phyloP scores from a whole-genome alignment of 768 basidiomycete genomes.

The Pholiota molesta region DNA sequence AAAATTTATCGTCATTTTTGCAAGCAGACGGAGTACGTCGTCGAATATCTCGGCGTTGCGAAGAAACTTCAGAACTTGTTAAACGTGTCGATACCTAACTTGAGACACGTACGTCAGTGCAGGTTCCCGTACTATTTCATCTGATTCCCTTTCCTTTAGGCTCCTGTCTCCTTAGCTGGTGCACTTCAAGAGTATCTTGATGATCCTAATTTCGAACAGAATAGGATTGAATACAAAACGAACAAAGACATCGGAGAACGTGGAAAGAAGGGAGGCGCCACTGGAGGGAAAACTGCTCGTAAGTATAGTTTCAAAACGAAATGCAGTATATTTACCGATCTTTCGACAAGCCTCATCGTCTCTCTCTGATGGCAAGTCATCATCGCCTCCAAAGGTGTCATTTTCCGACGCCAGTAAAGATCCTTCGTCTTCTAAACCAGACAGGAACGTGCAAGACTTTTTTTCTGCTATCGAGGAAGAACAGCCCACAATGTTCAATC shows the following conservation, averaged over 20 bases:
- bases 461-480: conserved; percentile 87
- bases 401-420: conserved; percentile 15
- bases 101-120: conserved; percentile 73
- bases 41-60: conserved; percentile 91
- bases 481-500: conserved; percentile 72
- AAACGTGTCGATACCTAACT: conserved; percentile 91
- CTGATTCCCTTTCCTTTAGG: conserved; percentile 48
- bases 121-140: neutral
- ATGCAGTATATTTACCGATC: neutral
- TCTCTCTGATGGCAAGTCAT: conserved; percentile 7
- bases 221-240: conserved; percentile 87
- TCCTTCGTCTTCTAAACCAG: conserved; percentile 20
- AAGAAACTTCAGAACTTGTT: conserved; percentile 91
- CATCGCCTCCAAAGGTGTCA: conserved; percentile 14
- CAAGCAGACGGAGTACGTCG: conserved; percentile 88
- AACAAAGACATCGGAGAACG: conserved; percentile 71
- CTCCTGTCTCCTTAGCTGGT: conserved; percentile 91
- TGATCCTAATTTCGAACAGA: conserved; percentile 96
- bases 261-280: conserved; percentile 28
- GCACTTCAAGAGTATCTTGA: conserved; percentile 95
- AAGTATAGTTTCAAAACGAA: neutral
- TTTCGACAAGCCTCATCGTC: conserved; percentile 13
- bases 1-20: conserved; percentile 93
- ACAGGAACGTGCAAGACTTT: conserved; percentile 72
- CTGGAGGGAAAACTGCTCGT: neutral